Evolutionary conservation across 2,329 filamentous ascomycete species (phyloP).

Genomic region (Paecilomyces formosus): DNA sequence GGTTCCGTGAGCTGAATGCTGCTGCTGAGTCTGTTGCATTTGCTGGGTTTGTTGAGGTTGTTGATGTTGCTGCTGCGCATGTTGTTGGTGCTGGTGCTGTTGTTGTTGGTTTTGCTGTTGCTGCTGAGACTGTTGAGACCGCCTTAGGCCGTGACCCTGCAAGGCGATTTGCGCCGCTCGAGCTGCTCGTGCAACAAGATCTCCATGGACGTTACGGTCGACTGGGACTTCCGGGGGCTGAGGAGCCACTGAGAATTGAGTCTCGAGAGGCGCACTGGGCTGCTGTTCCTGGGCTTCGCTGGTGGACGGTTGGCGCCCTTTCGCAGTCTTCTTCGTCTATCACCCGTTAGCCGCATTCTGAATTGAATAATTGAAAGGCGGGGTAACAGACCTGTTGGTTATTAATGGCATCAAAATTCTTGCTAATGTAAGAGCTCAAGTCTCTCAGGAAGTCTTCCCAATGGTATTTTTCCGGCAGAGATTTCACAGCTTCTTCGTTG

Average conservation of each 20-base stretch:
- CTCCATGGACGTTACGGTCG: slow-evolving; percentile 34
- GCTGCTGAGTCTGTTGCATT: slow-evolving; percentile 7
- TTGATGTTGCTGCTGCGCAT: slow-evolving; percentile 14
- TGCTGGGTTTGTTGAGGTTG: slow-evolving; percentile 15
- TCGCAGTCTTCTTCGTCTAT: slow-evolving; percentile 32
- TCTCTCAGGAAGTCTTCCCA: slow-evolving; percentile 59
- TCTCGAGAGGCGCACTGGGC: slow-evolving; percentile 30
- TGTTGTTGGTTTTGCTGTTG: slow-evolving; percentile 22
- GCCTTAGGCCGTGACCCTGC: slow-evolving; percentile 34
- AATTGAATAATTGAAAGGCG: background rate
- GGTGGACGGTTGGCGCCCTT: slow-evolving; percentile 29
- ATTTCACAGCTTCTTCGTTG: slow-evolving; percentile 40
- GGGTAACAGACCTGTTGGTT: slow-evolving; percentile 36
- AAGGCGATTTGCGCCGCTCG: slow-evolving; percentile 42
- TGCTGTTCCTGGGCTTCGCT: slow-evolving; percentile 28
- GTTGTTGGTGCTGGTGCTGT: slow-evolving; percentile 17
- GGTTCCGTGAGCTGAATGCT: slow-evolving; percentile 23
- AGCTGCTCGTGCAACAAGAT: slow-evolving; percentile 41
- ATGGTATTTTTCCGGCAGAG: slow-evolving; percentile 52
- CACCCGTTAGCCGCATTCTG: slow-evolving; percentile 12
- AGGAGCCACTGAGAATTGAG: slow-evolving; percentile 33
- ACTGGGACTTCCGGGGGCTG: slow-evolving; percentile 32
- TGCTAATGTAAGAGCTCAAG: slow-evolving; percentile 51
- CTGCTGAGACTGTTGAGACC: slow-evolving; percentile 26
- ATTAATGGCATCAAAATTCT: slow-evolving; percentile 48